Evolutionary conservation across 2,329 filamentous ascomycete genomes (phyloP).

Genomic region (Sclerotinia spermophila): DNA sequence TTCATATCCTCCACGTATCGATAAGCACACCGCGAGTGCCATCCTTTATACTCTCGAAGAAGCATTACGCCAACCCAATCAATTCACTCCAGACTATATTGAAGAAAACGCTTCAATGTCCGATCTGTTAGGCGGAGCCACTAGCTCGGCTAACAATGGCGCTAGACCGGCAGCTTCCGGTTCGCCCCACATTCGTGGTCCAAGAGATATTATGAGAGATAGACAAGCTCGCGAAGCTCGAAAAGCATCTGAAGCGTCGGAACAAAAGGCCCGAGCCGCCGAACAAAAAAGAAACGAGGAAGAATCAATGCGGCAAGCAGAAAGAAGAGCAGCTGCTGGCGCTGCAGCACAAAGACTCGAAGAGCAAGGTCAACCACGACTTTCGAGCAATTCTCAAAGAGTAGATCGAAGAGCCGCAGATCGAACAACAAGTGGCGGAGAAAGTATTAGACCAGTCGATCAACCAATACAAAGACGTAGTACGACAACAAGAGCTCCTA

Average conservation of each 20-base stretch:
- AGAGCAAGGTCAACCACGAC: conserved; percentile 30
- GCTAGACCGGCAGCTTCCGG: conserved; percentile 48
- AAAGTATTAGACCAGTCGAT: conserved; percentile 20
- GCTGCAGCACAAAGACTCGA: conserved; percentile 41
- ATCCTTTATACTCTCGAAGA: conserved; percentile 92
- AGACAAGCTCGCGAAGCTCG: conserved; percentile 73
- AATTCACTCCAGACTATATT: conserved; percentile 76
- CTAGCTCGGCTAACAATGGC: conserved; percentile 51
- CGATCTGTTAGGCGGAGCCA: conserved; percentile 64
- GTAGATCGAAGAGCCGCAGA: conserved; percentile 32
- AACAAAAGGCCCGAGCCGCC: conserved; percentile 48
- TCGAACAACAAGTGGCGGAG: conserved; percentile 24
- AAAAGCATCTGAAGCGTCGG: conserved; percentile 51
- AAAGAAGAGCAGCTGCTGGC: conserved; percentile 58
- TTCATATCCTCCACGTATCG: conserved; percentile 61
- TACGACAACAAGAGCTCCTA: conserved; percentile 30
- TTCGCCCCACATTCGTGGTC: conserved; percentile 65
- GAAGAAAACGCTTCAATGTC: conserved; percentile 94
- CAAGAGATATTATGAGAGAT: conserved; percentile 88
- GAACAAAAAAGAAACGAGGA: conserved; percentile 53
- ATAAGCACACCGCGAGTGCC: conserved; percentile 78
- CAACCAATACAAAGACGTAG: conserved; percentile 32
- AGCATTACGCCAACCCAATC: conserved; percentile 75
- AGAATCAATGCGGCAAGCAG: conserved; percentile 50
- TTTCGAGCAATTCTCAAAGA: conserved; percentile 36